Base-by-base conservation (phyloP, 257 asterid species). In the Ocimum tenuiflorum region DNA sequence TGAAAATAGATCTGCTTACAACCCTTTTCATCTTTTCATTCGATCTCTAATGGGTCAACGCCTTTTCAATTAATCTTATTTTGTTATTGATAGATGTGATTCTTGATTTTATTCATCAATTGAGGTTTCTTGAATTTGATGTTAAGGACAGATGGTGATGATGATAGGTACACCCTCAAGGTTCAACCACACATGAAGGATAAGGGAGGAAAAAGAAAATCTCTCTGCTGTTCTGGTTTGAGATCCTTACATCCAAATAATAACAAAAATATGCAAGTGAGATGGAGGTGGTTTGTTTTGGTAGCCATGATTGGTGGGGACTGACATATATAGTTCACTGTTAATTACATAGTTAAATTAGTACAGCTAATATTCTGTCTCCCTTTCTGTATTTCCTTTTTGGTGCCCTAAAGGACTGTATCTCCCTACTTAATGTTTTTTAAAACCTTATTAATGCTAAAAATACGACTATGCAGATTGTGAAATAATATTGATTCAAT, bases 141-240 rank as follows among this genome's bases (percentile, higher is more conserved):
- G 35, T 36, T 24, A 3, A 8, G 39, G 18, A 43, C 41, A n/a
- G 39, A 13, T 55, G 23, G 11, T 55, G 23, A 18, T 9, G 20
- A 3, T 66, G 43, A 27, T 18, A 36, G 3, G 50, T 43, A 5
- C n/a, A 14, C 20, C 48, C 59, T 4, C n/a, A n/a, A n/a, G n/a
- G n/a, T n/a, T 47, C 67, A 58, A 66, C 71, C 80, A 71, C 80
- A 76, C 56, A 61, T 31, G n/a, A 39, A 41, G 39, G 80, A 76
- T 71, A 76, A 60, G 71, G 52, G 36, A 8, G 12, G 1, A 6
- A 5, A 15, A 11, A 54, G 17, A n/a, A 24, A 54, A 56, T 65
- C 31, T 14, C 19, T 51, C 11, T 13, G 58, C 46, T 52, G 15
- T 60, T 67, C 12, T 61, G 41, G 17, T 65, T 59, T 69, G 56